These are phyloP conservation scores for Rosa chinensis DNA, from an alignment of 306 rosid genomes.

Conservation along the genomic window DNA sequence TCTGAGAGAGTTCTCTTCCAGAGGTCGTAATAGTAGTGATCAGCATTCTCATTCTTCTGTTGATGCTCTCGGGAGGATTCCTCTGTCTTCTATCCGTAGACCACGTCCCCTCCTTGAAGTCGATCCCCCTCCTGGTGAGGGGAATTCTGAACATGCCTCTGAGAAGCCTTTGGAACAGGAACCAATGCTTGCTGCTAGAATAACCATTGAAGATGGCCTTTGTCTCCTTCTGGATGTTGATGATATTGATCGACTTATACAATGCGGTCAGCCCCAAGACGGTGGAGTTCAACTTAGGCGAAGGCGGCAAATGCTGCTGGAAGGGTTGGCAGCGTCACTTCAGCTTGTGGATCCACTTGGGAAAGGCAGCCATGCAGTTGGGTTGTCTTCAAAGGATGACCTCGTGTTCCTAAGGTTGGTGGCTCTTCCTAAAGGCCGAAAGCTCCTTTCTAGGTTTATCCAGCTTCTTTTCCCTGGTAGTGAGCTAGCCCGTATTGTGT, in stretches of 20 bases:
- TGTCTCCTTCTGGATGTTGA: slow-evolving; percentile 95
- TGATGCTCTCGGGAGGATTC: slow-evolving; percentile 94
- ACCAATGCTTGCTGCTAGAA: slow-evolving; percentile 96
- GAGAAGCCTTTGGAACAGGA: slow-evolving; percentile 96
- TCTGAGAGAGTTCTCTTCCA: slow-evolving; percentile 78
- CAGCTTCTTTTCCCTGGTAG: slow-evolving; percentile 70
- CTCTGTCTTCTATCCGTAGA: slow-evolving; percentile 89
- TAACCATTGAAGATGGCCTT: slow-evolving; percentile 84
- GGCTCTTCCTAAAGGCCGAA: slow-evolving; percentile 89
- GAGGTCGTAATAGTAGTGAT: slow-evolving; percentile 71
- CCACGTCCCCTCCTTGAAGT: slow-evolving; percentile 98
- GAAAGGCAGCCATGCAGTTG: slow-evolving; percentile 57
- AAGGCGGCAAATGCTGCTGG: slow-evolving; percentile 69
- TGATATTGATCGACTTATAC: slow-evolving; percentile 92
- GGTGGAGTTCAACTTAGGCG: slow-evolving; percentile 72
- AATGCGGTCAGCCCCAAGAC: slow-evolving; percentile 78
- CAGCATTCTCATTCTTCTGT: slow-evolving; percentile 91
- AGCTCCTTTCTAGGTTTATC: slow-evolving; percentile 68
- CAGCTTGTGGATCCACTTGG: slow-evolving; percentile 89
- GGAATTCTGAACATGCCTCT: slow-evolving; percentile 55
- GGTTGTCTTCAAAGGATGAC: slow-evolving; percentile 83
- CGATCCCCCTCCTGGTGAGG: slow-evolving; percentile 69
- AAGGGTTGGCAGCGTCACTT: slow-evolving; percentile 81
- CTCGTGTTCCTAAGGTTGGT: slow-evolving; percentile 77
- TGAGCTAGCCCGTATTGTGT: slow-evolving; percentile 79